These are phyloP conservation scores for Venturia effusa DNA, from an alignment of 2,329 filamentous ascomycete species.

Conservation along the genomic window DNA sequence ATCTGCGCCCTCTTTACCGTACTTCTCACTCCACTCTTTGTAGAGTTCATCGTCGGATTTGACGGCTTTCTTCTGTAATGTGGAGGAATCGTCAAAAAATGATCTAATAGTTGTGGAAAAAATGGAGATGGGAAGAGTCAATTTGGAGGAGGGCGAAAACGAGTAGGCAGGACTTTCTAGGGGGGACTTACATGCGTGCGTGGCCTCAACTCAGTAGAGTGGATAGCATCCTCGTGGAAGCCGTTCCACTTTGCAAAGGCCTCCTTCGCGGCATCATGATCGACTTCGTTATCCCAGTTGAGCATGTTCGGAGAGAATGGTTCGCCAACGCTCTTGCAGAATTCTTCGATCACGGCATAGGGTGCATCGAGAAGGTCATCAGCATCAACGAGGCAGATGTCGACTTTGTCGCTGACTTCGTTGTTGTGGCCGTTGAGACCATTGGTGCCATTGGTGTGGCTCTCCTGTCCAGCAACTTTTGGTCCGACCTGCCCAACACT, in stretches of 20 bases:
- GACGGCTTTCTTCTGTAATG: conserved; percentile 44
- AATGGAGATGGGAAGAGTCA: neutral
- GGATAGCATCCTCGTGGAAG: conserved; percentile 90
- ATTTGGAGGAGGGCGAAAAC: neutral
- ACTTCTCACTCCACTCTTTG: conserved; percentile 63
- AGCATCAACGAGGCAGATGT: conserved; percentile 65
- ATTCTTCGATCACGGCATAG: conserved; percentile 53
- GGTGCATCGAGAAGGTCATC: conserved; percentile 73
- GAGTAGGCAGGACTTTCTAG: neutral
- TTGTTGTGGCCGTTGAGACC: conserved; percentile 15
- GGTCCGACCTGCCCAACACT: conserved; percentile 60
- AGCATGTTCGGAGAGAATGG: conserved; percentile 61
- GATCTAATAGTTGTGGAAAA: neutral
- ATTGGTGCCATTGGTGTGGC: conserved; percentile 14
- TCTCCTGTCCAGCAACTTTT: conserved; percentile 40
- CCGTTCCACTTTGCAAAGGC: conserved; percentile 96
- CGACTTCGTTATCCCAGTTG: conserved; percentile 58
- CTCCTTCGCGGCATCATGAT: conserved; percentile 55
- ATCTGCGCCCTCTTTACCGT: conserved; percentile 58
- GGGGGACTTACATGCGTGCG: conserved; percentile 45
- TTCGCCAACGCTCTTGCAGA: conserved; percentile 62
- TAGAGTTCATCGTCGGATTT: conserved; percentile 57
- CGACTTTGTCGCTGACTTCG: conserved; percentile 19
- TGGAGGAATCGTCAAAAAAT: neutral
- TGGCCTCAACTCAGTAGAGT: conserved; percentile 65